Evolutionary conservation across 2,329 filamentous ascomycete species (phyloP), one percentile per base, ranked within the genome.

Genomic region (Colletotrichum kahawae): DNA sequence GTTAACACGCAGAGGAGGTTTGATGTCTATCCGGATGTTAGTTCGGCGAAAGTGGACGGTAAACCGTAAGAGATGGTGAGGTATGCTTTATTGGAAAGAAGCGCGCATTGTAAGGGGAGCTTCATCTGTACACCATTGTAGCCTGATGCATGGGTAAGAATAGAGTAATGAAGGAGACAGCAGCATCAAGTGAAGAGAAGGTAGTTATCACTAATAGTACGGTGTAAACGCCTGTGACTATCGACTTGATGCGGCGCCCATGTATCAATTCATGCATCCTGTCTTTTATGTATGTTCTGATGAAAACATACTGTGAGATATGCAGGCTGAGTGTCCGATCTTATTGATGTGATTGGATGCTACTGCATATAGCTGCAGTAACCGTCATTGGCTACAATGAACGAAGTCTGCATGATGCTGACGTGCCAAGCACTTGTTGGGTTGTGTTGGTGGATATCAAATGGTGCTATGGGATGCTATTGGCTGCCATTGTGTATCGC

Each of bases 11-110:
- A 99, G 89, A 90, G 97, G 80, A 89, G 97, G 78, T 99, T 98
- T 82, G 97, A 99, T 84, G 94, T 99, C 24, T 99, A 99, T 84
- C 94, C 95, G 0, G 96, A 99, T 87, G 92, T 99, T 36, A 95
- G 92, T 80, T 24, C 36, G 66, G 66, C 48, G 7, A 67, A 67
- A 81, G 65, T 59, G 1, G 51, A 67, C 4, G 65, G 27, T 4
- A 63, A 63, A 34, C 33, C 60, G 4, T 63, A 5, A 63, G 33
- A 24, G 24, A 24, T 24, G 24, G 24, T 4, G 24, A 24, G 24
- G 24, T 24, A 24, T 24, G 24, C 24, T 24, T 24, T 24, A 24
- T 24, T 24, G 24, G 24, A 24, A 24, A 21, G 33, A 63, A 24
- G 31, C 4, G 33, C 36, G 34, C 24, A 63, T 63, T 9, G 12